Evolutionary conservation across 2,329 filamentous ascomycete genomes (phyloP), one percentile per base, ranked within the genome.

Genomic region (Penicillium sp.): DNA sequence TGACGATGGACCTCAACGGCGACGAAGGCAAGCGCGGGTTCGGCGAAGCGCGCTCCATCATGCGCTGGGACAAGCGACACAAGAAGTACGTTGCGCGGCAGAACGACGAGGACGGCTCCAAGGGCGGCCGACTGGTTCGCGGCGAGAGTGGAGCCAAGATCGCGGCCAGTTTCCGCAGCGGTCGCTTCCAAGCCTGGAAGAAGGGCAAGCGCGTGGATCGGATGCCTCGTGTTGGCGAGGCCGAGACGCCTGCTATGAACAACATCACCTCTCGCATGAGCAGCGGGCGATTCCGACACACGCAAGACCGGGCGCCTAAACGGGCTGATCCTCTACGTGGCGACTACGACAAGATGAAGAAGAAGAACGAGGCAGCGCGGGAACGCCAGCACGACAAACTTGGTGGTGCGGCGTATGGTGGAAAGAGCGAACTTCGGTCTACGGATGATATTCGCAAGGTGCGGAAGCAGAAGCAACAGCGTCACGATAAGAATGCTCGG

Each of bases 111-210:
- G 95, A 99, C 76, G 94, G 94, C 38, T 95, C 85, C 31, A 86
- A 86, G 67, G 84, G 84, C 35, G 88, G 87, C 69, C 83, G 83
- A 46, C 87, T 97, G 78, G 88, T 97, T 55, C 83, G 85, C 60
- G 92, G 94, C 67, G 94, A 99, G 78, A 90, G 86, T 69, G 94
- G 94, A 53, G 90, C 93, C 79, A 97, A 97, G 80, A 97, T 99
- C 66, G 91, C 94, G 1, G 92, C 94, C 44, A 89, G 83, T 58
- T 97, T 99, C 84, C 88, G 93, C 71, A 92, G 88, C 73, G 94
- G 95, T 35, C 87, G 93, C 44, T 99, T 96, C 78, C 92, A 97
- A 71, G 85, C 83, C 62, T 99, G 94, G 95, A 89, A 88, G 73
- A 91, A 89, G 71, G 85, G 88, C 20, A 90, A 97, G 78, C 89